phyloP scores from a whole-genome alignment of 495 filamentous ascomycete species.

The Daldinia concentrica region DNA sequence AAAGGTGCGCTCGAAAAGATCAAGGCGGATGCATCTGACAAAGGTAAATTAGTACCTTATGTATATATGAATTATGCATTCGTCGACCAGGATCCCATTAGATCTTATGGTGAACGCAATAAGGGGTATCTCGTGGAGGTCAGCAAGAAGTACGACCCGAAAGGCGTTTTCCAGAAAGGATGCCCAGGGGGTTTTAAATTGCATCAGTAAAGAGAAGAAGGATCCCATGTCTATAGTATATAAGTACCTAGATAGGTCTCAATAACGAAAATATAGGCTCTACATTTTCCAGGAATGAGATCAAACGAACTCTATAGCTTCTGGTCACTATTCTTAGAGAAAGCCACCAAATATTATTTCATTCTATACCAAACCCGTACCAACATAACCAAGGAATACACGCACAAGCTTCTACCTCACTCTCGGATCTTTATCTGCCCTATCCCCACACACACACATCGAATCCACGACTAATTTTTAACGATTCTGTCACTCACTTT shows the following conservation, averaged over 20 bases:
- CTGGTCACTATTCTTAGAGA: neutral
- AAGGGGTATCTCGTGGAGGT: neutral
- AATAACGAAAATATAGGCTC: neutral
- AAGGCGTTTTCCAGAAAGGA: neutral
- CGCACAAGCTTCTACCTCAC: neutral
- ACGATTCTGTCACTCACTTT: slow-evolving; percentile 8
- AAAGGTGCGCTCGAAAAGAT: no score
- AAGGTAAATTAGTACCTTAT: no score
- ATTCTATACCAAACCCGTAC: neutral
- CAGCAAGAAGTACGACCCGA: neutral
- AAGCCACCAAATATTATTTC: neutral
- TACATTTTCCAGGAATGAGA: neutral
- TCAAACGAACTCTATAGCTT: neutral
- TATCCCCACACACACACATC: no score
- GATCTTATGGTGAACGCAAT: no score
- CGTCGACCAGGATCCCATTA: no score
- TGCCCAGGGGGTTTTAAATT: neutral
- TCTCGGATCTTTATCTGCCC: no score
- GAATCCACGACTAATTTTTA: neutral
- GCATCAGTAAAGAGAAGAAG: neutral
- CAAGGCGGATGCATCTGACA: no score
- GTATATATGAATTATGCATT: no score
- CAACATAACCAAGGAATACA: neutral
- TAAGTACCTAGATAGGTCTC: no score
- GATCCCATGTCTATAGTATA: neutral